Evolutionary conservation across 78 protist genomes (phyloP).

Genomic region (Dictyostelium purpureum): DNA sequence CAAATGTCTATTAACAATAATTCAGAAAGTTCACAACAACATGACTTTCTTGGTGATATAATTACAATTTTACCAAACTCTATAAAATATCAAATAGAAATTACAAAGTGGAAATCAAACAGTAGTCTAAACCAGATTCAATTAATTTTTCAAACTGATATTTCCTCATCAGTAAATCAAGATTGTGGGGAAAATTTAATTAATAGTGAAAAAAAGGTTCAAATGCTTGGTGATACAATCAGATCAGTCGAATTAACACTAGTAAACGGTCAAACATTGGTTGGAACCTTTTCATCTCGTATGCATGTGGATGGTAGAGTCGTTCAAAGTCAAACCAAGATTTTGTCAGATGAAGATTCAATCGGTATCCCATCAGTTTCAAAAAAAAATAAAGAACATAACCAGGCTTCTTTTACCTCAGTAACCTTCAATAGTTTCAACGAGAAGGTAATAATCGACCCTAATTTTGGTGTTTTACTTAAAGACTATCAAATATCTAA

Average conservation of each 20-base stretch:
- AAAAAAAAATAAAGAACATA: no score
- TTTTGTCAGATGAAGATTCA: background rate
- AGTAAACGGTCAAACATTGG: background rate
- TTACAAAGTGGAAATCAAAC: slow-evolving; percentile 4
- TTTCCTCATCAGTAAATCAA: background rate
- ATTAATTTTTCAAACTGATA: background rate
- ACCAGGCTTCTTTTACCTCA: background rate
- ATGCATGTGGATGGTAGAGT: slow-evolving; percentile 20
- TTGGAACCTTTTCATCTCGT: slow-evolving; percentile 38
- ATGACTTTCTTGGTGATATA: slow-evolving; percentile 32
- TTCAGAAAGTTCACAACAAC: background rate
- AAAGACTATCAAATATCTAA: background rate
- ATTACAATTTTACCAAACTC: slow-evolving; percentile 9
- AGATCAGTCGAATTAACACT: background rate
- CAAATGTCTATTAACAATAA: background rate
- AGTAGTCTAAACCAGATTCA: background rate
- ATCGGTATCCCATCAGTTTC: background rate
- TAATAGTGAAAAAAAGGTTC: background rate
- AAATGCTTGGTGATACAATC: background rate
- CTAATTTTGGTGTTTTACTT: slow-evolving; percentile 11
- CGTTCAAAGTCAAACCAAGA: background rate
- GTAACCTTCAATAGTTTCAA: background rate
- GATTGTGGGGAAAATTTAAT: no score
- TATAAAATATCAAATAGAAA: slow-evolving; percentile 20
- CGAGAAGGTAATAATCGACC: background rate